A percentile compares a stretch with the other conserved stretches of the same genome.
These are phyloP conservation scores for Microglena sp. DNA, from an alignment of 139 green algal species.

Conservation along the genomic window DNA sequence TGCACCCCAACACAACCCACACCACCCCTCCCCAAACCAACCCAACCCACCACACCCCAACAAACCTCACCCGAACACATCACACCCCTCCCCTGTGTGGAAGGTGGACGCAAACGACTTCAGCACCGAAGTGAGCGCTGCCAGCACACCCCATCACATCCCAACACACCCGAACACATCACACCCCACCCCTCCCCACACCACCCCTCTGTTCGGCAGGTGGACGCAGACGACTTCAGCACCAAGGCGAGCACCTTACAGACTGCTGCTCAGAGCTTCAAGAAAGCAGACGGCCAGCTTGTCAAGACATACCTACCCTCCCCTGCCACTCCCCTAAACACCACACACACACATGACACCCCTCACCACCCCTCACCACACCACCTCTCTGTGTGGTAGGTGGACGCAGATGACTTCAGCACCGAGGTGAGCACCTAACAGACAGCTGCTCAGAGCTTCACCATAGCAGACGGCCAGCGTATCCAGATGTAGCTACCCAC, in stretches of 20 bases:
- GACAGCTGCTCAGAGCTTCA: constrained; percentile 49
- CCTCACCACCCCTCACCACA: neutral
- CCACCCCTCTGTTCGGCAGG: no score
- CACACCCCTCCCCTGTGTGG: no score
- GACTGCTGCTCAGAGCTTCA: constrained; percentile 47
- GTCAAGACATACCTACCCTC: no score
- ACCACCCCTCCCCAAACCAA: no score
- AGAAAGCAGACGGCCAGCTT: constrained; percentile 40
- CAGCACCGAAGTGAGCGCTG: neutral
- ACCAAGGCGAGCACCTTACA: constrained; percentile 23
- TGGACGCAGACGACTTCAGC: constrained; percentile 26
- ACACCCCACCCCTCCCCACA: no score
- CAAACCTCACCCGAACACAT: no score
- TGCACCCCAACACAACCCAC: no score
- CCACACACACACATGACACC: neutral
- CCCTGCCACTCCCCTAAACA: neutral
- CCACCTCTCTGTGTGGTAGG: constrained; percentile 13
- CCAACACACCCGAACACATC: no score
- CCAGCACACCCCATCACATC: neutral
- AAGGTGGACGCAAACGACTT: constrained; percentile 29
- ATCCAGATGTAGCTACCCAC: constrained; percentile 36
- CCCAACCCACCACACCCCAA: no score
- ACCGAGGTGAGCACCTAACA: constrained; percentile 26
- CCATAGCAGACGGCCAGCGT: constrained; percentile 44
- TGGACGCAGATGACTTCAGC: constrained; percentile 27